A percentile compares a stretch with the other conserved stretches of the same genome.
phyloP scores from a whole-genome alignment of 169 alveolate genomes.

The Eimeria praecox region DNA sequence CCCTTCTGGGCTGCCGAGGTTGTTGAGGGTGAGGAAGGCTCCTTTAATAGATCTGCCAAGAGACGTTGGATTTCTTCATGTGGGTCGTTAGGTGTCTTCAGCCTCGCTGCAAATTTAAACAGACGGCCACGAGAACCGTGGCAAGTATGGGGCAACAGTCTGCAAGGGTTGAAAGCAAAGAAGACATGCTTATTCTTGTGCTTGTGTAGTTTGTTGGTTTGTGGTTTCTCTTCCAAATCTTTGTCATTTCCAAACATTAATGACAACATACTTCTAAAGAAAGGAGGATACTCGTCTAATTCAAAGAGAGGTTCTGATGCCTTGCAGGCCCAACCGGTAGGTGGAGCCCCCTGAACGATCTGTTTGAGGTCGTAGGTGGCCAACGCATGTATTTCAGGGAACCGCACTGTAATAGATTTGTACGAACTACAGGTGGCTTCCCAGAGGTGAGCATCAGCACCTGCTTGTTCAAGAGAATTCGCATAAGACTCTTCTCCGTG shows the following conservation, averaged over 20 bases:
- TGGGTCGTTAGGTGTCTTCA: constrained; percentile 19
- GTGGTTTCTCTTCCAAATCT: neutral
- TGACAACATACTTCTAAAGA: neutral
- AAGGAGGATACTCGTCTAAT: constrained; percentile 49
- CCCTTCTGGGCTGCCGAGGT: neutral
- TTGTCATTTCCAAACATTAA: neutral
- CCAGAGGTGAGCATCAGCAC: constrained; percentile 1
- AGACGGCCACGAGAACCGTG: constrained; percentile 70
- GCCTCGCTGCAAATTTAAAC: constrained; percentile 65
- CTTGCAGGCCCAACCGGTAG: constrained; percentile 53
- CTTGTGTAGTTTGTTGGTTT: neutral
- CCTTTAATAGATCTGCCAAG: neutral
- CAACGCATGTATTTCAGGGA: constrained; percentile 11
- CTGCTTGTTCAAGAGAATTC: neutral
- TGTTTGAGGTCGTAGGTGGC: constrained; percentile 41
- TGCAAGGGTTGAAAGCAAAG: constrained; percentile 60
- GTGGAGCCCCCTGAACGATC: constrained; percentile 45
- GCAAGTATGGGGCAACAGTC: constrained; percentile 61
- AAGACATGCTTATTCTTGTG: constrained; percentile 59
- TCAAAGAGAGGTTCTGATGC: constrained; percentile 58
- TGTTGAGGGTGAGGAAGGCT: neutral
- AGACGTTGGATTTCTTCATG: constrained; percentile 53
- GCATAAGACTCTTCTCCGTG: neutral
- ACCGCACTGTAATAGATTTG: neutral
- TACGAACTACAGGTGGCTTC: constrained; percentile 49